Base-by-base conservation (phyloP, 2,329 filamentous ascomycete species). In the Colletotrichum melonis region DNA sequence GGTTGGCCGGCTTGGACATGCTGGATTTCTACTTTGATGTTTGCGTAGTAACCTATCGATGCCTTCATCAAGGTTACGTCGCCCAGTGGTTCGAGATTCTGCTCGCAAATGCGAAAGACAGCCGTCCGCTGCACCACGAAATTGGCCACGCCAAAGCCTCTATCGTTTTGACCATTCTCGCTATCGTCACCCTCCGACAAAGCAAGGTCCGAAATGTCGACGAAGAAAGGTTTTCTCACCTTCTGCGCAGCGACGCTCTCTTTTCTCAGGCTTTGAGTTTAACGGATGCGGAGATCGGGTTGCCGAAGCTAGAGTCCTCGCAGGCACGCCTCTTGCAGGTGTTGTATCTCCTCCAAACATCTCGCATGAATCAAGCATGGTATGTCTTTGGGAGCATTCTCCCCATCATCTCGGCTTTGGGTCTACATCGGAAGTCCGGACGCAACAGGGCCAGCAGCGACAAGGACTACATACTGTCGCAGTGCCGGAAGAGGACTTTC, bases 291-390 rank as follows among this genome's bases (percentile, higher is more conserved):
- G 89, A 91, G 70, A 86, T 86, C 1, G 89, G 89, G 0, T 84
- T 86, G 6, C 88, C 89, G 0, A 84, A 84, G 19, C 75, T 92
- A 1, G 88, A 91, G 52, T 89, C 87, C 0, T 88, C 89, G 1
- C 90, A 92, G 78, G 88, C 88, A 24, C 83, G 89, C 24, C 78
- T 92, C 0, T 82, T 90, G 1, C 89, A 91, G 75, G 89, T 88
- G 11, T 82, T 91, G 9, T 92, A 90, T 72, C 82, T 92, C 22
- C 82, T 92, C 0, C 87, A 86, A 5, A 89, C 89, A 0, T 90
- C 89, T 1, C 84, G 90, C 0, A 87, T 90, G 76, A 91, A 91
- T 67, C 88, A 90, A 57, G 89, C 88, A n/a, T 91, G 89, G 88
- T 90, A 89, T 76, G 82, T 86, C 5, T 91, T 92, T 76, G 89